Base-by-base conservation (phyloP, 2,329 filamentous ascomycete species). In the Drechslerella coelobrocha region DNA sequence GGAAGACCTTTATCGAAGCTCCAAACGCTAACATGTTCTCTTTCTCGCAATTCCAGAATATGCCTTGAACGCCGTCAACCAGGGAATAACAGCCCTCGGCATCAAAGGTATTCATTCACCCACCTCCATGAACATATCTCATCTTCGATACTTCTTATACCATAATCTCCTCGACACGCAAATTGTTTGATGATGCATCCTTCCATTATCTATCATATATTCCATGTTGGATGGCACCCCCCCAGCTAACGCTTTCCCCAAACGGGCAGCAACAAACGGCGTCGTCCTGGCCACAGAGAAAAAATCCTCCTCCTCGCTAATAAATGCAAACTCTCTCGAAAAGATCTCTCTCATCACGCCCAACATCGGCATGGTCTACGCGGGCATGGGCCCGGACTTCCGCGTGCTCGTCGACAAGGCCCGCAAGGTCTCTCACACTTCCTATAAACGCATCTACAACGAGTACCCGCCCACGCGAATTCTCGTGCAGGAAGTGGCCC, bases 391-490 rank as follows among this genome's bases (percentile, higher is more conserved):
- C 27, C 94, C 94, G 69, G 94, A 99, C 81, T 99, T 97, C 83
- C 88, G 94, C 80, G 91, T 99, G 65, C 86, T 99, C 60, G 94
- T 97, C 76, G 94, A 99, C 84, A 93, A 92, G 81, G 94, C 94
- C 76, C 92, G 94, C 79, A 99, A 97, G 82, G 94, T 97, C 75
- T 96, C 92, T 62, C 94, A 99, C 83, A 96, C 94, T 51, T 89
- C 88, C 80, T 99, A 99, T 88, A 99, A 99, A 87, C 91, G 94
- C 81, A 92, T 99, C 83, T 99, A 99, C 85, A 99, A 99, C 82
- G 94, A 99, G 83, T 99, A 99, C 83, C 94, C 94, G n/a, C 94
- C 94, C 4, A 99, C 94, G 63, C 88, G 94, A 80, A 99, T 99
- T 89, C 86, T 99, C 82, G 94, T 99, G 63, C 94, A 99, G 82